A percentile compares a stretch with the other conserved stretches of the same genome.
These are phyloP conservation scores for Avena atlantica DNA, from an alignment of 176 grass and related monocot genomes.

Conservation along the genomic window DNA sequence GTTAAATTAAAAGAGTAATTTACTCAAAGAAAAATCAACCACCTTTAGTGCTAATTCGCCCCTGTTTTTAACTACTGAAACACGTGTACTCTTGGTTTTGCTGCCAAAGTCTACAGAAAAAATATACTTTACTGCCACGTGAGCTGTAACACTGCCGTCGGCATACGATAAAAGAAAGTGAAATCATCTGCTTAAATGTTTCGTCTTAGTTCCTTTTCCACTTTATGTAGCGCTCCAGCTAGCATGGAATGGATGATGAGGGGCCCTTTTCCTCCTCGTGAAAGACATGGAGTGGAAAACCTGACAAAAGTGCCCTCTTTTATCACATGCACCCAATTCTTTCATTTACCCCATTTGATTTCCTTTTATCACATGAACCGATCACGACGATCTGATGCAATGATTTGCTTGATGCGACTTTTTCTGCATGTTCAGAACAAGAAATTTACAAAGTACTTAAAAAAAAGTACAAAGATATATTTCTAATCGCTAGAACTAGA, in stretches of 20 bases:
- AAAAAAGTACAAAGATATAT: neutral
- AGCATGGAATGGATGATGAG: conserved; percentile 15
- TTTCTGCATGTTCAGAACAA: neutral
- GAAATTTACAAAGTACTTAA: neutral
- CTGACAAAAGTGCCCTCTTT: neutral
- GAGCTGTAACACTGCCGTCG: no score
- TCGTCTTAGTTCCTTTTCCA: neutral
- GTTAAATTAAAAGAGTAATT: no score
- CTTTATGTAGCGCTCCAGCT: conserved; percentile 1
- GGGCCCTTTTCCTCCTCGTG: neutral
- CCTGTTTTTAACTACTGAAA: no score
- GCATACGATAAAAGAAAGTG: no score
- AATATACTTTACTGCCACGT: no score
- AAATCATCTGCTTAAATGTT: no score
- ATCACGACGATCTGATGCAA: neutral
- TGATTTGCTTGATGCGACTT: neutral
- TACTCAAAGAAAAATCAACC: no score
- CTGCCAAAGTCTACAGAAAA: no score
- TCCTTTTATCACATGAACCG: neutral
- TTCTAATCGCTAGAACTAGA: no score
- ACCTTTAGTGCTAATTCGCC: no score
- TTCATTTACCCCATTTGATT: neutral
- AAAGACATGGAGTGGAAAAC: conserved; percentile 9
- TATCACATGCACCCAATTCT: neutral
- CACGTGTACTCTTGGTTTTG: no score